phyloP scores from a whole-genome alignment of 371 early-diverging fungal genomes.

The Syncephalastrum contaminatum region DNA sequence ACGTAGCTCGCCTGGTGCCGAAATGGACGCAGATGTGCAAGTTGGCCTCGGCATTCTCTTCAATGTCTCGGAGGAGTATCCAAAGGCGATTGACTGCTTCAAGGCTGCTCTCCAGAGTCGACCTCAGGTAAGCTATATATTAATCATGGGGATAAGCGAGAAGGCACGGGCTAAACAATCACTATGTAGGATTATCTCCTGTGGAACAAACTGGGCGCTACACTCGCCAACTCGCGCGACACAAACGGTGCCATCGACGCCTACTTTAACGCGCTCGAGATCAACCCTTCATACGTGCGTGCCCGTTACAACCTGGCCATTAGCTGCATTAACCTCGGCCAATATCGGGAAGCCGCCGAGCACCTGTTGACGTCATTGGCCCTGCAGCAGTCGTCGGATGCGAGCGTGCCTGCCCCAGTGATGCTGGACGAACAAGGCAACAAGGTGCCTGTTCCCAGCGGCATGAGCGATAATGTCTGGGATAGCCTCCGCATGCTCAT shows the following conservation, averaged over 20 bases:
- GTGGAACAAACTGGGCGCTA: constrained; percentile 97
- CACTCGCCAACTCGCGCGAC: constrained; percentile 85
- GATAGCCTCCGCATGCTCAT: constrained; percentile 83
- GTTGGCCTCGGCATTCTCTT: constrained; percentile 93
- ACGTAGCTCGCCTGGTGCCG: constrained; percentile 64
- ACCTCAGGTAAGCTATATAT: constrained; percentile 59
- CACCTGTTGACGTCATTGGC: constrained; percentile 85
- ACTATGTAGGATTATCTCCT: constrained; percentile 81
- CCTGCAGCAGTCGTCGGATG: constrained; percentile 69
- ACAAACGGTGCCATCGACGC: constrained; percentile 85
- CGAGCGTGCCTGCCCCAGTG: constrained; percentile 12
- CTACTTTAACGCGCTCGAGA: constrained; percentile 87
- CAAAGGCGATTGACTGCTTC: constrained; percentile 97
- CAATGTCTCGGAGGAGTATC: constrained; percentile 86
- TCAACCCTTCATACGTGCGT: constrained; percentile 93
- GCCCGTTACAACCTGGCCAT: constrained; percentile 95
- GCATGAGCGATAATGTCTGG: constrained; percentile 84
- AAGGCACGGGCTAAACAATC: neutral
- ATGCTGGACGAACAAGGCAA: constrained; percentile 31
- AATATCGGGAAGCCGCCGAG: constrained; percentile 89
- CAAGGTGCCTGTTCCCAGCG: constrained; percentile 35
- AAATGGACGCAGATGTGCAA: constrained; percentile 90
- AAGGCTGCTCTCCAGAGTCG: constrained; percentile 82
- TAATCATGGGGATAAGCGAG: neutral
- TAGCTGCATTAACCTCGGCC: constrained; percentile 87